Evolutionary conservation across 1,284 basidiomycete genomes (phyloP).

Genomic region (Cutaneotrichosporon sp.): DNA sequence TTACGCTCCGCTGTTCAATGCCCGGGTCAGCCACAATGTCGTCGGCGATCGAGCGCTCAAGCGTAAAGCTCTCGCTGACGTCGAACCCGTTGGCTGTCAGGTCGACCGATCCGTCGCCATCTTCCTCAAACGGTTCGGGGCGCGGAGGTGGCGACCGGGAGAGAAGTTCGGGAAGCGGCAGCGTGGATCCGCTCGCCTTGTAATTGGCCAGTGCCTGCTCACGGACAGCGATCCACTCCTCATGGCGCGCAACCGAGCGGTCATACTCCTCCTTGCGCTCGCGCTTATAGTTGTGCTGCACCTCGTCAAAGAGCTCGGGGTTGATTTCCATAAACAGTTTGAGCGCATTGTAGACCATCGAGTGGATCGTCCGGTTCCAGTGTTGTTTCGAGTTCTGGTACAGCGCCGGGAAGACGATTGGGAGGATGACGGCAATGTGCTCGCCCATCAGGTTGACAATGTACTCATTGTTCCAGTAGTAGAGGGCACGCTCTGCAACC

Average conservation of each 20-base stretch:
- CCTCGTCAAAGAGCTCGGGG: slow-evolving; percentile 89
- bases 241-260: slow-evolving; percentile 72
- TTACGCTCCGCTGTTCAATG: slow-evolving; percentile 60
- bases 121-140: slow-evolving; percentile 73
- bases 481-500: slow-evolving; percentile 86
- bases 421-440: slow-evolving; percentile 83
- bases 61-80: slow-evolving; percentile 60
- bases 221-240: slow-evolving; percentile 77
- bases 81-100: slow-evolving; percentile 81
- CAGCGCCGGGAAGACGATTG: slow-evolving; percentile 96
- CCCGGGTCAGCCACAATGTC: slow-evolving; percentile 86
- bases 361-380: slow-evolving; percentile 99
- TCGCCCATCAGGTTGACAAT: slow-evolving; percentile 99
- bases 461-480: slow-evolving; percentile 99
- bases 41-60: slow-evolving; percentile 73
- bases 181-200: slow-evolving; percentile 62
- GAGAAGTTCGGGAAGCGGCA: slow-evolving; percentile 66
- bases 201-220: slow-evolving; percentile 71
- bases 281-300: slow-evolving; percentile 91
- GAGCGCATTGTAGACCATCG: slow-evolving; percentile 97
- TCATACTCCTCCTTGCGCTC: slow-evolving; percentile 83
- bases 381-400: slow-evolving; percentile 96
- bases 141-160: slow-evolving; percentile 65
- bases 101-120: slow-evolving; percentile 82
- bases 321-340: slow-evolving; percentile 99